Evolutionary conservation across 2,329 filamentous ascomycete genomes (phyloP), one percentile per base, ranked within the genome.

Genomic region (Cryphonectria japonica): DNA sequence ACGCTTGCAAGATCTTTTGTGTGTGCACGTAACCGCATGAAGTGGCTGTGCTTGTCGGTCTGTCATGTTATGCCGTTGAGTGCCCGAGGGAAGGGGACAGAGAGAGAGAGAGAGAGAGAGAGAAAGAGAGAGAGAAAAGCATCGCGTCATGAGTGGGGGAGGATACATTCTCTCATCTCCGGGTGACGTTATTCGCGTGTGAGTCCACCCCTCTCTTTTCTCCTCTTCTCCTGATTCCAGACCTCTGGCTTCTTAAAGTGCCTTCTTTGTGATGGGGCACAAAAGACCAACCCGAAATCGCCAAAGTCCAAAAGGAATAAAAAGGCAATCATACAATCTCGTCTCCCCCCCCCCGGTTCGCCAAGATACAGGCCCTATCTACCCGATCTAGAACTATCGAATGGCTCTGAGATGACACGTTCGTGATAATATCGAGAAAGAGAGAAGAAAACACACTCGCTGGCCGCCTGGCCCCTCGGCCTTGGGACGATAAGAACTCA

Each of bases 1-100:
- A 61, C 34, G 11, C 32, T 37, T n/a, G 32, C 7, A 39, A n/a
- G 34, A 39, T 9, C 46, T n/a, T 14, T 22, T n/a, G 46, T 50
- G 46, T 50, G 7, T 50, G 22, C 8, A 7, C 59, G 54, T 34
- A 14, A 67, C 19, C 2, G 52, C 65, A 67, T 67, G 37, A 67
- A 29, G 65, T 67, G 65, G 65, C 65, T 32, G 52, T 60, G 65
- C n/a, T 26, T 37, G 32, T 34, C 46, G 13, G 9, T 61, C 32
- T 13, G 22, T 61, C 19, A 39, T 61, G 59, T 34, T 14, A 61
- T 61, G 59, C 59, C 5, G 11, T 26, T 14, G 3, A 4, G 26
- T 19, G 26, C 13, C 50, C 22, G 7, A 32, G 26, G 14, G 26
- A 9, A 6, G 14, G 37, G 37, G 11, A 39, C 37, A 13, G 8